These are phyloP conservation scores for Testicularia cyperi DNA, from an alignment of 1,284 basidiomycete species.

Conservation along the genomic window DNA sequence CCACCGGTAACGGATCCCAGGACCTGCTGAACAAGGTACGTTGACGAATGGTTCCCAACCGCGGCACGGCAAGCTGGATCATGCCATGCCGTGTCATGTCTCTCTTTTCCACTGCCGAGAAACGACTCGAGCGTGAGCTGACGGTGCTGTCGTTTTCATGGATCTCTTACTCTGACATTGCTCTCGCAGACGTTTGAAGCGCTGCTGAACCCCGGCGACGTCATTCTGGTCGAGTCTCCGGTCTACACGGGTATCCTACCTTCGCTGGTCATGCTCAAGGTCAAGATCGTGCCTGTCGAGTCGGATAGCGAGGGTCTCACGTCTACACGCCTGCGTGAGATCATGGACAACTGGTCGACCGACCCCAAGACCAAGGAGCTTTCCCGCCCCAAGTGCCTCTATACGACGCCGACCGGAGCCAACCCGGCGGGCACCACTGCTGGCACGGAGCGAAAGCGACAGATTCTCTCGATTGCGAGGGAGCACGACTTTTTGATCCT, in stretches of 20 bases:
- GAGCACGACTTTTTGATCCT: constrained; percentile 40
- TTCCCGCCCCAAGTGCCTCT: constrained; percentile 74
- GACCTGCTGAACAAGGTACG: constrained; percentile 81
- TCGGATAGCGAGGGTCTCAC: constrained; percentile 77
- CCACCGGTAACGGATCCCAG: constrained; percentile 80
- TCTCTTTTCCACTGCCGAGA: no score
- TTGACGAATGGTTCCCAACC: background rate
- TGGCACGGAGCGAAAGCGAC: constrained; percentile 69
- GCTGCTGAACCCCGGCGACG: constrained; percentile 77
- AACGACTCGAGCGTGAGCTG: no score
- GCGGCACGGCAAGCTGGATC: no score
- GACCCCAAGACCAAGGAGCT: constrained; percentile 64
- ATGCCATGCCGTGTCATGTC: no score
- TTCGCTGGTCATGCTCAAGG: constrained; percentile 33
- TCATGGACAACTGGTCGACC: constrained; percentile 74
- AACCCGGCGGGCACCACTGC: constrained; percentile 58
- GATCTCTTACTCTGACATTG: background rate
- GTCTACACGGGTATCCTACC: constrained; percentile 66
- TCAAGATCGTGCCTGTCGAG: constrained; percentile 65
- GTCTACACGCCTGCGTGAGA: constrained; percentile 68
- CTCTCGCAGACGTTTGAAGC: constrained; percentile 65
- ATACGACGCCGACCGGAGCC: constrained; percentile 68
- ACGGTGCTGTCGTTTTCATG: background rate
- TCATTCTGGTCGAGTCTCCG: constrained; percentile 80
- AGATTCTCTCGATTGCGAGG: constrained; percentile 70